Conservation (phyloP, 768 basidiomycete species). For the Termitomyces bulborhizus region DNA sequence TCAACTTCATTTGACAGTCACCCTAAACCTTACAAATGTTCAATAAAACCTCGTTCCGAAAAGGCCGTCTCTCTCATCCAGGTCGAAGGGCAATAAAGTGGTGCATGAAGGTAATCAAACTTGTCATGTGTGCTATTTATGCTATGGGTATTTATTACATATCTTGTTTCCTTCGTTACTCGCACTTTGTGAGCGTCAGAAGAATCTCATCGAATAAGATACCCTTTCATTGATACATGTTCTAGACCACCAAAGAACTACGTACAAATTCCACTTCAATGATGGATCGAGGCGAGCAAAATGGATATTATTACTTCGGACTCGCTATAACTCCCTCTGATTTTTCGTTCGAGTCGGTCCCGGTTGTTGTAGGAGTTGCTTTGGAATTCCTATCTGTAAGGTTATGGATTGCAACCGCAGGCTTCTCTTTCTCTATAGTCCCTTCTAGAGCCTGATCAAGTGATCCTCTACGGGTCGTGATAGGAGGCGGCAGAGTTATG, state of each 20-base stretch:
- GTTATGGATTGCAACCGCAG: not conserved
- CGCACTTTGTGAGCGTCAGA: conserved; percentile 15
- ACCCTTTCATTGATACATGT: conserved; percentile 4
- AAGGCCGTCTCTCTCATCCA: conserved; percentile 50
- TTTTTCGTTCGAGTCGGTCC: conserved; percentile 12
- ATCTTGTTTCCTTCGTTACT: conserved; percentile 25
- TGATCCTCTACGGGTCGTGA: conserved; percentile 4
- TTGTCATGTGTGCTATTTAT: not conserved
- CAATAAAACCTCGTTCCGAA: conserved; percentile 54
- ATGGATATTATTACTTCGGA: not conserved
- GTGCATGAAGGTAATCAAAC: not conserved
- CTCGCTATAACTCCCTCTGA: not conserved
- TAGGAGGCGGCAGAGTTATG: conserved; percentile 11
- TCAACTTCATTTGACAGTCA: conserved; percentile 31
- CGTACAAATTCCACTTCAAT: not conserved
- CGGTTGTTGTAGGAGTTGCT: not conserved
- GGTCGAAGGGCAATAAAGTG: conserved; percentile 24
- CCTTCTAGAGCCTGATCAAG: conserved; percentile 6
- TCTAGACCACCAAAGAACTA: conserved; percentile 3
- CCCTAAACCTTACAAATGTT: conserved; percentile 56
- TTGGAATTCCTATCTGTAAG: not conserved
- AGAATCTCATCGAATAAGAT: conserved; percentile 14
- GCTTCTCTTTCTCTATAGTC: conserved; percentile 10
- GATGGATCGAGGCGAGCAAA: not conserved
- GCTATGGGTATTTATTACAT: conserved; percentile 26